Base-by-base conservation (phyloP, 2,329 filamentous ascomycete species). In the Didymella sp. region DNA sequence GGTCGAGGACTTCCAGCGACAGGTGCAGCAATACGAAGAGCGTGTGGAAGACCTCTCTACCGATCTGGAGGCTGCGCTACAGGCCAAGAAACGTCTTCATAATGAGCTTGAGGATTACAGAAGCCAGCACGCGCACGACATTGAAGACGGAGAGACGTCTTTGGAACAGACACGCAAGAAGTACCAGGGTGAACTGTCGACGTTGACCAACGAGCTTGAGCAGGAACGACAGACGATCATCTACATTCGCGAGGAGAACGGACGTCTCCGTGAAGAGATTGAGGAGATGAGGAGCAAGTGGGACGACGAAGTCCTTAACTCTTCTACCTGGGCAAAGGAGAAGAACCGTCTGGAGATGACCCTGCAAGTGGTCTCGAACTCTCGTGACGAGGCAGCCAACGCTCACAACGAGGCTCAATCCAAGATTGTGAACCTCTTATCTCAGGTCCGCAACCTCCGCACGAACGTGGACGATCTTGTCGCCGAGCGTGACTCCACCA, bases 81-180 rank as follows among this genome's bases (percentile, higher is more conserved):
- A 97, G 78, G 87, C 92, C 19, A 96, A 96, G 84, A 96, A 93
- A 79, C 87, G 94, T 57, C 87, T 98, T 22, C 94, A 99, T 76
- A 93, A 98, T 72, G 94, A 99, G 79, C 88, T 99, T 2, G 94
- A 98, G 76, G 94, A 99, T 77, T 99, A 98, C 80, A 88, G 95
- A 58, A 96, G 89, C 73, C 93, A 97, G 77, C 87, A 94, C 43
- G 93, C 93, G 56, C 96, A 96, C 76, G 95, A 98, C 69, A 91
- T 98, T 53, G 95, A 98, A 76, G 94, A 99, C 77, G 97, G 95
- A 76, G 94, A 98, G 77, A 89, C 89, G 9, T 95, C 91, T 65
- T 90, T 97, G 86, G 95, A 99, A 78, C 94, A 98, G 77, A 97
- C 94, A 40, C 87, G 94, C 70, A 95, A 94, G 82, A 99, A 98